Base-by-base conservation (phyloP, 208 protist species). In the Trichomonas tenax region DNA sequence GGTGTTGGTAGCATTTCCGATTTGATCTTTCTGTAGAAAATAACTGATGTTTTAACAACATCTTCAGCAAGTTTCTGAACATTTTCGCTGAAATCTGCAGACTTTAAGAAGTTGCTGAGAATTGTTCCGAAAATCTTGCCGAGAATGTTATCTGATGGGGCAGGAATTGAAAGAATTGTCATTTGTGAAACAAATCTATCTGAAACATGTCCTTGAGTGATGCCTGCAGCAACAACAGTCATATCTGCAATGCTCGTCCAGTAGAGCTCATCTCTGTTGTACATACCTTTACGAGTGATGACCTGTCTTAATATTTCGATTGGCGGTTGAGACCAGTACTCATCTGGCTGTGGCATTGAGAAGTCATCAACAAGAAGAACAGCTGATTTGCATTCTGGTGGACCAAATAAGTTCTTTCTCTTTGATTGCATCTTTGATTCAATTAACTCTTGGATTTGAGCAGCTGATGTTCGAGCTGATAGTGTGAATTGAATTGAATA, bases 281-380 rank as follows among this genome's bases (percentile, higher is more conserved):
- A 99, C 97, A 99, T 99, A 46, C 99, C 99, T 95, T 98, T 98
- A 82, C 98, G 98, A 93, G 99, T 98, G 97, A 99, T 98, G 84
- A 99, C 96, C 97, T 99, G 98, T 9, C 99, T 98, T 6, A 99
- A 97, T 31, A 99, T 97, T 97, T 99, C 99, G 88, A 99, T 98
- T 38, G 99, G 98, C 89, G 99, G 99, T 46, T 99, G 99, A 9
- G 99, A 98, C 45, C 98, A 99, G 96, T 99, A 99, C 82, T 98
- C 97, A 97, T 99, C 99, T 6, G 98, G 97, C 2, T 98, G 98
- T 21, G 99, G 99, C 98, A 99, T 99, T 97, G 99, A 99, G 36
- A 99, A 97, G 97, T 99, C 99, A 96, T 99, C 99, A 96, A 99
- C 98, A 96, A 99, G 99, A 31, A 99, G 97, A 45, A 99, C 98